Evolutionary conservation across 192 early-diverging fungal species (phyloP).

Genomic region (Pilaira anomala): DNA sequence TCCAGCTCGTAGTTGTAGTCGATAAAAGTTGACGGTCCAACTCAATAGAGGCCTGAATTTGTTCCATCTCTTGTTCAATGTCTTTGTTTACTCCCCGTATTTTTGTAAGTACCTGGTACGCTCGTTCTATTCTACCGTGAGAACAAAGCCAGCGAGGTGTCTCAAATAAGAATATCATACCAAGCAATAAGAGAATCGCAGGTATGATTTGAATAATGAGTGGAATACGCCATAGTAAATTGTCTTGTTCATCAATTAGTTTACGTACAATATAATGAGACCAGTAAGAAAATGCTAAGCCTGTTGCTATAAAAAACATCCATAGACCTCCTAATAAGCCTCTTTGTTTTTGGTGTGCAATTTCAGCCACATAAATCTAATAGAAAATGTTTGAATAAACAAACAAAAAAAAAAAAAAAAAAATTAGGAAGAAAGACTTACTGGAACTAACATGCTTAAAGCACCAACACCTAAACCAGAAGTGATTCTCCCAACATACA

Average conservation of each 20-base stretch:
- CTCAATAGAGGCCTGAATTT: slow-evolving; percentile 46
- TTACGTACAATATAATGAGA: slow-evolving; percentile 24
- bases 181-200: slow-evolving; percentile 14
- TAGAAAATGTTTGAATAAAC: neutral
- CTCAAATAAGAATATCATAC: slow-evolving; percentile 27
- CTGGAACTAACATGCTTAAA: slow-evolving; percentile 14
- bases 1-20: slow-evolving; percentile 43
- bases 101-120: slow-evolving; percentile 41
- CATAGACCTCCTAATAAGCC: slow-evolving; percentile 20
- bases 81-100: slow-evolving; percentile 35
- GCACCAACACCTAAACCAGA: slow-evolving; percentile 39
- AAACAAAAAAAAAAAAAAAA: neutral
- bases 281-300: slow-evolving; percentile 30
- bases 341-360: slow-evolving; percentile 16
- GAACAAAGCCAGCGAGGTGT: slow-evolving; percentile 60
- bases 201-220: slow-evolving; percentile 27
- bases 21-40: slow-evolving; percentile 37
- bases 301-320: slow-evolving; percentile 29
- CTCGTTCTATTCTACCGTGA: slow-evolving; percentile 38
- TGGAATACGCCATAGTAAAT: slow-evolving; percentile 26
- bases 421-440: slow-evolving; percentile 3
- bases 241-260: slow-evolving; percentile 7
- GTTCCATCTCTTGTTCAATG: slow-evolving; percentile 45
- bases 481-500: slow-evolving; percentile 51
- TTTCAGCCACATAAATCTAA: slow-evolving; percentile 24